A percentile compares a stretch with the other conserved stretches of the same genome.
Conservation (phyloP, 345 rosid genomes). For the Eutrema heterophyllum region DNA sequence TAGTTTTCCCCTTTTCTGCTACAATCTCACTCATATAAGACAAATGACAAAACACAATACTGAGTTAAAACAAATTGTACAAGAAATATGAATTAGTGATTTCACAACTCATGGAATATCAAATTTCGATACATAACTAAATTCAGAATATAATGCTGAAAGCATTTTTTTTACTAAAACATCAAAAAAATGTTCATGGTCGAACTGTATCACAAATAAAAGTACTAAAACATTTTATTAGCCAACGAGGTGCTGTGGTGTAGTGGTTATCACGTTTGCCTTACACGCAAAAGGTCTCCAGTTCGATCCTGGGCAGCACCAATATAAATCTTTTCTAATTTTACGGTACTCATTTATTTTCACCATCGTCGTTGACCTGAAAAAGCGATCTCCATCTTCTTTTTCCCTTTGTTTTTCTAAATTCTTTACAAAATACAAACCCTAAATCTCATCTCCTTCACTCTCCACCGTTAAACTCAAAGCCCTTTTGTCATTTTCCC, state of each 20-base stretch:
- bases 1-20: no score
- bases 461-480: not conserved
- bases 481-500: not conserved
- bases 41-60: no score
- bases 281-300: conserved; percentile 26
- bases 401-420: not conserved
- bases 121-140: no score
- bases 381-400: conserved; percentile 17
- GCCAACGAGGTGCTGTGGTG: not conserved
- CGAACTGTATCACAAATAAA: no score
- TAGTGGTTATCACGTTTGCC: conserved; percentile 31
- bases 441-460: conserved; percentile 20
- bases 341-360: not conserved
- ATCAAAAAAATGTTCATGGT: no score
- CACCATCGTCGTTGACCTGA: conserved; percentile 20
- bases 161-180: no score
- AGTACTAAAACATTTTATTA: no score
- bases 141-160: no score
- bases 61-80: no score
- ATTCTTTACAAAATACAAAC: conserved; percentile 10
- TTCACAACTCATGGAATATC: no score
- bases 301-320: conserved; percentile 29
- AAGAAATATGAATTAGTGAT: no score
- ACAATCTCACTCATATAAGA: no score
- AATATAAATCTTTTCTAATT: fast-evolving